Percentiles rank a stretch among this genome's conserved stretches.
Evolutionary conservation across 257 asterid genomes (phyloP).

Genomic region (Primulina tabacum): DNA sequence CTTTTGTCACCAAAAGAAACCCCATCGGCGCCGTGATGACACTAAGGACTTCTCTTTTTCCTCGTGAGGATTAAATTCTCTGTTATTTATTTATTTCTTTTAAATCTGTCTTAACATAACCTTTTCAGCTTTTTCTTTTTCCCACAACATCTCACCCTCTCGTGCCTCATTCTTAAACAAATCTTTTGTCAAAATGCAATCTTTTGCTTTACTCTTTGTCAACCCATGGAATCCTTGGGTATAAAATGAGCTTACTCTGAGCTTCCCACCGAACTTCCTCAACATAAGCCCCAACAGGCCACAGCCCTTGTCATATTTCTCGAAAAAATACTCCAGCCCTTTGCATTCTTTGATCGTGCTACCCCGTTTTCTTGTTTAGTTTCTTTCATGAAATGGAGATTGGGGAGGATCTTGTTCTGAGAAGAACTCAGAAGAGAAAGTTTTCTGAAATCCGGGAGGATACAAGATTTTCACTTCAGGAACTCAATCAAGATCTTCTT

Average conservation of each 20-base stretch:
- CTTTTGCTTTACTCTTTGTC: slow-evolving; percentile 37
- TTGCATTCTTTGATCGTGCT: not conserved
- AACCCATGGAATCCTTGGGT: slow-evolving; percentile 31
- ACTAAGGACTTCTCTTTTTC: slow-evolving; percentile 30
- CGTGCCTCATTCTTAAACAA: slow-evolving; percentile 50
- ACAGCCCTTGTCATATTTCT: slow-evolving; percentile 9
- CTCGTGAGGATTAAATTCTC: slow-evolving; percentile 31
- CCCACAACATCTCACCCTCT: slow-evolving; percentile 29
- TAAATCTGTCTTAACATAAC: slow-evolving; percentile 5
- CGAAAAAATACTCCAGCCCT: not conserved
- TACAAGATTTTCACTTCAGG: slow-evolving; percentile 40
- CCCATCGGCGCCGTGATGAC: slow-evolving; percentile 31
- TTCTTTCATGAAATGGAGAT: slow-evolving; percentile 34
- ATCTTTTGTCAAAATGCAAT: slow-evolving; percentile 22
- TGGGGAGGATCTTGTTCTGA: slow-evolving; percentile 1
- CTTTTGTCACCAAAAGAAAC: slow-evolving; percentile 26
- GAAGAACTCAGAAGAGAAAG: slow-evolving; percentile 32
- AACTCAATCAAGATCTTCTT: slow-evolving; percentile 80
- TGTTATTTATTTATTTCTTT: slow-evolving; percentile 11
- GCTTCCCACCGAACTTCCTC: slow-evolving; percentile 27
- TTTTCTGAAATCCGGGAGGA: not conserved
- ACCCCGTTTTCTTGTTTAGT: not conserved
- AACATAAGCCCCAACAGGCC: slow-evolving; percentile 5
- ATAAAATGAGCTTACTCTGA: slow-evolving; percentile 11
- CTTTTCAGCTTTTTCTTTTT: slow-evolving; percentile 47